These are phyloP conservation scores for Eucalyptus marginata DNA, from an alignment of 345 rosid species.

Conservation along the genomic window DNA sequence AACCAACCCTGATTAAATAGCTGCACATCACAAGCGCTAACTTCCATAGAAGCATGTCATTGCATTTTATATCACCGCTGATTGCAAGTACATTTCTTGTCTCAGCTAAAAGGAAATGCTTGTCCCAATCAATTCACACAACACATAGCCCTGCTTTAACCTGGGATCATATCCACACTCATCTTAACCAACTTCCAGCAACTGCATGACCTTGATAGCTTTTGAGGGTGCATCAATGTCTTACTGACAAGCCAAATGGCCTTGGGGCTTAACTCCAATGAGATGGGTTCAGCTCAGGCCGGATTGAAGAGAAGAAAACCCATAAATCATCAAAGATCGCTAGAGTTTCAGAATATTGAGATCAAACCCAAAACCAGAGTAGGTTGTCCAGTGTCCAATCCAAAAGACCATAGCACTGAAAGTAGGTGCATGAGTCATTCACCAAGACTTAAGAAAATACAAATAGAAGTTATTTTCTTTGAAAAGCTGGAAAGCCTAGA, in stretches of 20 bases:
- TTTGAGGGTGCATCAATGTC: background rate
- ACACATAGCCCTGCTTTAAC: background rate
- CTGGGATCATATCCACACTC: background rate
- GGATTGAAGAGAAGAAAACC: background rate
- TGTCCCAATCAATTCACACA: background rate
- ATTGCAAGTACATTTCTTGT: background rate
- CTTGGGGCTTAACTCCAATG: accelerated
- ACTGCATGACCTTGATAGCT: background rate
- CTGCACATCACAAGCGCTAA: background rate
- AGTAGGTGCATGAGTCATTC: background rate
- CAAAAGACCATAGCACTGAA: background rate
- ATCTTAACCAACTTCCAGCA: background rate
- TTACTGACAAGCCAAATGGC: background rate
- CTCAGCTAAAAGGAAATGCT: background rate
- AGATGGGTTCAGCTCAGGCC: background rate
- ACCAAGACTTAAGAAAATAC: background rate
- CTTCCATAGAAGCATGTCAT: background rate
- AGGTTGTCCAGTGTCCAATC: background rate
- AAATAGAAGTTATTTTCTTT: no score
- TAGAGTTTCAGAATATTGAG: background rate
- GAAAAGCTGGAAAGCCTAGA: background rate
- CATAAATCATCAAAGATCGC: background rate
- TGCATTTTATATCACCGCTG: background rate
- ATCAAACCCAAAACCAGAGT: background rate
- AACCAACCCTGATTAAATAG: background rate